Evolutionary conservation across 345 rosid genomes (phyloP), one percentile per base, ranked within the genome.

Genomic region (Brassica nigra): DNA sequence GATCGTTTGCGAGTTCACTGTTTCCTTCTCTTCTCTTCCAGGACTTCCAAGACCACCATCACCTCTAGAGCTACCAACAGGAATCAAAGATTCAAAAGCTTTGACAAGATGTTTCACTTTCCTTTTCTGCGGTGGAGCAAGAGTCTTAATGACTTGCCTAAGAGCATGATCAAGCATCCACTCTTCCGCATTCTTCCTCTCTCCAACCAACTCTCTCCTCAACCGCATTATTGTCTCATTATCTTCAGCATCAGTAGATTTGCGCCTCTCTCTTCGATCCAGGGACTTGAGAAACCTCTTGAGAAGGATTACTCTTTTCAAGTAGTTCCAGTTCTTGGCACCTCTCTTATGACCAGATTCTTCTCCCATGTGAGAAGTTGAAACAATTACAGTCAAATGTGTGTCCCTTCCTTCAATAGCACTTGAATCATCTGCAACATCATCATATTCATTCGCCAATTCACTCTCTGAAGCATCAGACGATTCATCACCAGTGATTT

Each of bases 131-230:
- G 86, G 90, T 15, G 92, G 91, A 64, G 85, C 90, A 52, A 95
- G 87, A 66, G 85, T 84, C 30, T 93, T 83, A 72, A 93, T 84
- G 75, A 89, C 99, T 80, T 88, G 87, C 73, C 78, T 89, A 67
- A 95, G 97, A 44, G 98, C 92, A 78, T 86, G 84, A 87, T 95
- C 99, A 31, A 95, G 97, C 99, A 95, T 95, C 97, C 97, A 93
- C 82, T 93, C 95, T 62, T 95, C 95, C 8, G 90, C 83, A 44
- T 72, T 85, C 86, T 88, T 95, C 83, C 86, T 93, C 69, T 86
- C 98, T 61, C 82, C 88, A 65, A 75, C 58, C 20, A 61, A 79
- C 82, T 87, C 93, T 71, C 84, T 88, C 85, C 95, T 89, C 65
- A 95, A 78, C 69, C 59, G 49, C 77, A 89, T 70, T 57, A 90